These are phyloP conservation scores for Discostella stelligeroides DNA, from an alignment of 108 stramenopile genomes.

Conservation along the genomic window DNA sequence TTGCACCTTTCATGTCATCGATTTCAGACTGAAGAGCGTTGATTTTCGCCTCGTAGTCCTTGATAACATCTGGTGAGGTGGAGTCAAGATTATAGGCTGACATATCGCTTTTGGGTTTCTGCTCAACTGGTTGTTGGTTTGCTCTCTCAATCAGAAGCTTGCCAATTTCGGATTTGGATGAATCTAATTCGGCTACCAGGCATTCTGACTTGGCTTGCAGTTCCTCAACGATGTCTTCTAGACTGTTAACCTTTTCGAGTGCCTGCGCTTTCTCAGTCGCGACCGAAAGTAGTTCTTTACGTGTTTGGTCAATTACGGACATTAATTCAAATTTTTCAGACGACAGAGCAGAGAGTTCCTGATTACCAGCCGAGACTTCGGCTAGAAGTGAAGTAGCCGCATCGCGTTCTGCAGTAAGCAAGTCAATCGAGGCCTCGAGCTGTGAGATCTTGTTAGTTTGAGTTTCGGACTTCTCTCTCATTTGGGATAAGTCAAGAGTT, in stretches of 20 bases:
- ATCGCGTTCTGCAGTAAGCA: constrained; percentile 8
- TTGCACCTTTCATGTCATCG: constrained; percentile 3
- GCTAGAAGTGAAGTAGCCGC: constrained; percentile 1
- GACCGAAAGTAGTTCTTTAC: neutral
- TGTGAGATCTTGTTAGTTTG: constrained; percentile 9
- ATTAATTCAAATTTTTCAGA: constrained; percentile 3
- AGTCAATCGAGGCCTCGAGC: constrained; percentile 6
- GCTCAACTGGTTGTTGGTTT: neutral
- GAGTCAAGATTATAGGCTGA: too few species aligned
- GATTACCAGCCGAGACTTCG: neutral
- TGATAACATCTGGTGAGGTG: neutral
- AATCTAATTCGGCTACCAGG: neutral
- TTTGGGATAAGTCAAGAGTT: neutral
- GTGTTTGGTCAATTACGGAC: neutral
- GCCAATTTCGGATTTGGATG: constrained; percentile 11
- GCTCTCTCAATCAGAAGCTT: neutral
- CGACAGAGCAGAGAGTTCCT: neutral
- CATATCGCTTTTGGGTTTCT: neutral
- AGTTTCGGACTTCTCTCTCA: constrained; percentile 10
- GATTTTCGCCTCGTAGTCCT: constrained; percentile 26
- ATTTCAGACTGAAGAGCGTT: constrained; percentile 17
- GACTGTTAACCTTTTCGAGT: neutral
- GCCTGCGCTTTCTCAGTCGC: constrained; percentile 11
- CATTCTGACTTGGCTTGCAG: neutral
- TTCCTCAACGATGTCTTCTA: neutral